phyloP scores from a whole-genome alignment of 345 rosid genomes.

The Eucalyptus curtisii region DNA sequence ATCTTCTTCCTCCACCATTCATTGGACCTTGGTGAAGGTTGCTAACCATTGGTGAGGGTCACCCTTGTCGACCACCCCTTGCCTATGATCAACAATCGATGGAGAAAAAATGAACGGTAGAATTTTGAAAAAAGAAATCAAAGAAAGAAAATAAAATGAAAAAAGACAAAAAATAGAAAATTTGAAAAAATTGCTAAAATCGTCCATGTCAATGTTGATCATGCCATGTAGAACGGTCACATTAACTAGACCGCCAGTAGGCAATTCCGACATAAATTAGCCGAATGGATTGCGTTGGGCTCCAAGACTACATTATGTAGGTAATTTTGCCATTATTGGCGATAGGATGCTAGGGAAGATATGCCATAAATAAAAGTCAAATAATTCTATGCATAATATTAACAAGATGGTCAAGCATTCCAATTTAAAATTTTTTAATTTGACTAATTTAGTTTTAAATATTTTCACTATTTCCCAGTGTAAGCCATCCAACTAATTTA shows the following conservation, averaged over 20 bases:
- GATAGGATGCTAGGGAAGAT: background rate
- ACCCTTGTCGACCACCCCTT: background rate
- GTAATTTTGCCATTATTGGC: background rate
- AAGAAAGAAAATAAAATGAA: background rate
- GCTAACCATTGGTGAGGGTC: background rate
- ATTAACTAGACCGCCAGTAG: too few relatives aligned
- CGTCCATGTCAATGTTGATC: background rate
- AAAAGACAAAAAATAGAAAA: too few relatives aligned
- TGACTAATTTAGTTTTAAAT: too few relatives aligned
- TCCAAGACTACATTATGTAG: background rate
- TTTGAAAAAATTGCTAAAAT: background rate
- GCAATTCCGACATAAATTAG: background rate
- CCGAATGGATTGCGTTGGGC: background rate
- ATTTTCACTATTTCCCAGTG: too few relatives aligned
- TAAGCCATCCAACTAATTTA: background rate
- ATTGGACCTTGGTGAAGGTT: background rate
- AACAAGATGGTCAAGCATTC: background rate
- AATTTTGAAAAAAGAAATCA: too few relatives aligned
- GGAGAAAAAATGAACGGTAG: background rate
- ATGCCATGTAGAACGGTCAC: rapidly evolving
- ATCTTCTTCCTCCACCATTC: background rate
- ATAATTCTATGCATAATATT: background rate
- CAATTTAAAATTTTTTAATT: too few relatives aligned
- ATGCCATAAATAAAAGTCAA: background rate
- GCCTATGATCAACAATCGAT: background rate